These are phyloP conservation scores for Lichtheimia corymbifera DNA, from an alignment of 371 early-diverging fungal species.

Conservation along the genomic window DNA sequence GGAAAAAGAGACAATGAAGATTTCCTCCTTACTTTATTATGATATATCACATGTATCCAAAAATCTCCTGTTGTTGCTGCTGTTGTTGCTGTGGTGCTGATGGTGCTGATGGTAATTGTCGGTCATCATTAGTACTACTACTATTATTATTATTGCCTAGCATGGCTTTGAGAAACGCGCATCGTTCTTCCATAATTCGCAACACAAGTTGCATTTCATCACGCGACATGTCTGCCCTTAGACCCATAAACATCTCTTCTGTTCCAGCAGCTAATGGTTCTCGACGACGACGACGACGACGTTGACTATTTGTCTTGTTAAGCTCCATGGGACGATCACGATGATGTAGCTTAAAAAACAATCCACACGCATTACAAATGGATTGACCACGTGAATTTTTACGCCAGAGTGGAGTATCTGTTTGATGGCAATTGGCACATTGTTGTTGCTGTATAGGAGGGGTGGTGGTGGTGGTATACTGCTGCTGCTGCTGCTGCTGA, in stretches of 20 bases:
- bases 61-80: no score
- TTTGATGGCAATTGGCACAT: constrained; percentile 89
- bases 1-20: no score
- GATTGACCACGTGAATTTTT: constrained; percentile 72
- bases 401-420: constrained; percentile 94
- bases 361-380: constrained; percentile 63
- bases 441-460: background rate
- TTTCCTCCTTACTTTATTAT: no score
- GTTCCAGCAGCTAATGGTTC: background rate
- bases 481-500: constrained; percentile 4
- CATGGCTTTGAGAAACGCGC: constrained; percentile 24
- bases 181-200: constrained; percentile 42
- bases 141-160: background rate
- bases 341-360: constrained; percentile 81
- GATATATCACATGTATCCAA: no score
- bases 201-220: constrained; percentile 55
- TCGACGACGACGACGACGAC: constrained; percentile 40
- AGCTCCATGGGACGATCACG: constrained; percentile 75
- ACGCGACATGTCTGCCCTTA: constrained; percentile 36
- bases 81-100: background rate
- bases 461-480: no score
- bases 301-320: constrained; percentile 66
- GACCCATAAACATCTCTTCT: background rate
- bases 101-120: no score
- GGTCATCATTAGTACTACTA: no score